Percentiles rank a stretch among this genome's conserved stretches.
These are phyloP conservation scores for Penicillium longicatenatum DNA, from an alignment of 495 filamentous ascomycete genomes.

Conservation along the genomic window DNA sequence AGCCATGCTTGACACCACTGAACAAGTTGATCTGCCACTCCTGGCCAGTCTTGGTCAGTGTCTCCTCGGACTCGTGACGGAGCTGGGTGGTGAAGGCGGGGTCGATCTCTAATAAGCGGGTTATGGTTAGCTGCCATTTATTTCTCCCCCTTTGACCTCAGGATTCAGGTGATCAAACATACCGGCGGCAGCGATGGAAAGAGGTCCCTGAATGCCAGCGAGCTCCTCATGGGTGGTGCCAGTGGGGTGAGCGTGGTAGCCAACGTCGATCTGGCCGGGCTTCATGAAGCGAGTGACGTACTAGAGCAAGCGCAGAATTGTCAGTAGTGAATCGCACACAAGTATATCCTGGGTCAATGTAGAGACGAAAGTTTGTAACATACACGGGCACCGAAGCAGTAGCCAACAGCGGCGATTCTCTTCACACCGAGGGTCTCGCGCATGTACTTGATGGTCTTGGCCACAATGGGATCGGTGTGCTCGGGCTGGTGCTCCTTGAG, in stretches of 20 bases:
- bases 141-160: background rate
- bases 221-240: conserved; percentile 80
- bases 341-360: background rate
- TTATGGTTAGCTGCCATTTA: conserved; percentile 5
- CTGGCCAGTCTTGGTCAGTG: conserved; percentile 59
- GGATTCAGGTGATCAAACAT: conserved; percentile 18
- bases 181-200: conserved; percentile 77
- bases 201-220: conserved; percentile 65
- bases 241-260: conserved; percentile 75
- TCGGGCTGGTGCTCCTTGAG: conserved; percentile 54
- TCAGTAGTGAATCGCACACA: background rate
- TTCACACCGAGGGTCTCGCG: conserved; percentile 59
- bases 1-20: conserved; percentile 77
- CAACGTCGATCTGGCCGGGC: conserved; percentile 58
- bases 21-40: conserved; percentile 84
- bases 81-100: conserved; percentile 74
- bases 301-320: conserved; percentile 16
- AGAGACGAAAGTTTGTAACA: conserved; percentile 6
- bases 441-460: conserved; percentile 59
- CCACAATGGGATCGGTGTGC: conserved; percentile 66
- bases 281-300: conserved; percentile 50
- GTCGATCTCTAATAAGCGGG: conserved; percentile 62
- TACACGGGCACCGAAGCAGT: conserved; percentile 52
- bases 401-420: conserved; percentile 63
- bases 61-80: conserved; percentile 63